Conservation (phyloP, 2,329 filamentous ascomycete species). For the Colletotrichum chlorophyti region DNA sequence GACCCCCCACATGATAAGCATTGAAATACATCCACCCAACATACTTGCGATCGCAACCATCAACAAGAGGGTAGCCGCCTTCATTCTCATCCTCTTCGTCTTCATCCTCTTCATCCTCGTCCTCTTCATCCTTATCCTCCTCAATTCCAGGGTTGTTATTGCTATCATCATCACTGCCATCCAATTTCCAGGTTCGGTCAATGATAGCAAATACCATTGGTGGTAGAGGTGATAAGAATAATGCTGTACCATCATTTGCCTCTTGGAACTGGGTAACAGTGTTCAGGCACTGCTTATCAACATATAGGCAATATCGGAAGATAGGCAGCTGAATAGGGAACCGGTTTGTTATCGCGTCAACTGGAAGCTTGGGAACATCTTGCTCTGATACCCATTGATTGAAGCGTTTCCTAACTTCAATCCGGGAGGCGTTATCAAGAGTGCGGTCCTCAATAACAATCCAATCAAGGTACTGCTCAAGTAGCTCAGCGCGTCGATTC, state of each 20-base stretch:
- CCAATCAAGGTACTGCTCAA: slow-evolving; percentile 16
- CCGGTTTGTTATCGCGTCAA: not conserved
- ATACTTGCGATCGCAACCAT: slow-evolving; percentile 1
- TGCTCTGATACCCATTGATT: not conserved
- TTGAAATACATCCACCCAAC: slow-evolving; percentile 8
- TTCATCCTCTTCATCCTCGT: not conserved
- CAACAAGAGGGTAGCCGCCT: not conserved
- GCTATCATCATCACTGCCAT: not conserved
- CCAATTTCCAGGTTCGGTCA: not conserved
- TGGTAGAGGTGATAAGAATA: not conserved
- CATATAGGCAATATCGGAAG: slow-evolving; percentile 8
- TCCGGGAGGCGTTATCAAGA: slow-evolving; percentile 2
- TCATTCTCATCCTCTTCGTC: not conserved
- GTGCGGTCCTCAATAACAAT: slow-evolving; percentile 13
- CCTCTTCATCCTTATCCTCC: not conserved
- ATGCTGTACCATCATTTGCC: not conserved
- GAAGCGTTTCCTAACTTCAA: not conserved
- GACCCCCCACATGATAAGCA: not conserved
- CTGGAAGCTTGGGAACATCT: not conserved
- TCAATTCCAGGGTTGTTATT: not conserved
- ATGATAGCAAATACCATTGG: not conserved
- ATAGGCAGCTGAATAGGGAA: not conserved
- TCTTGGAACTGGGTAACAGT: slow-evolving; percentile 4
- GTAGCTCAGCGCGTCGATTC: not conserved
- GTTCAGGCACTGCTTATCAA: slow-evolving; percentile 1